A percentile compares a stretch with the other conserved stretches of the same genome.
Conservation (phyloP, 495 filamentous ascomycete genomes). For the Umbilicaria muhlenbergii region DNA sequence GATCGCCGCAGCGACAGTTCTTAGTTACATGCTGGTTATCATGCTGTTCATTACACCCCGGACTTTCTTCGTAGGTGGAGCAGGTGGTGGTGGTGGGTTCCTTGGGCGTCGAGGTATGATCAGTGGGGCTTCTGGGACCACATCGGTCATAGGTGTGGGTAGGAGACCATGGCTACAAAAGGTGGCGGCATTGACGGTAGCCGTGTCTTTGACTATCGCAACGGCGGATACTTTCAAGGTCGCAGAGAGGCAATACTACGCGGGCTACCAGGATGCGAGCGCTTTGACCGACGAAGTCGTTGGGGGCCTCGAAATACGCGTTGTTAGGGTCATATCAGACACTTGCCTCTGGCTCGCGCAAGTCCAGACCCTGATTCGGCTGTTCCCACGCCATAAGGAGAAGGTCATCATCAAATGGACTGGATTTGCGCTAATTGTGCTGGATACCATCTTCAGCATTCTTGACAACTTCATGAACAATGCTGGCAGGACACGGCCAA, state of each 20-base stretch:
- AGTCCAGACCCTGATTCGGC: slow-evolving; percentile 84
- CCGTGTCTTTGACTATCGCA: slow-evolving; percentile 83
- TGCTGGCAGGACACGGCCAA: slow-evolving; percentile 42
- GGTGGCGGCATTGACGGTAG: slow-evolving; percentile 77
- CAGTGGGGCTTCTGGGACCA: slow-evolving; percentile 51
- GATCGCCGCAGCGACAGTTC: slow-evolving; percentile 76
- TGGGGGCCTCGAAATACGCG: slow-evolving; percentile 65
- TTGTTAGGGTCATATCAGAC: slow-evolving; percentile 82
- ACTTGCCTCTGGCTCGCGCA: slow-evolving; percentile 96
- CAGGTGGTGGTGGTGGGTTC: slow-evolving; percentile 48
- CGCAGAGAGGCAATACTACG: slow-evolving; percentile 62
- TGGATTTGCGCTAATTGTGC: slow-evolving; percentile 77
- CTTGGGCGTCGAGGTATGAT: slow-evolving; percentile 77
- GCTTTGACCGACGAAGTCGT: slow-evolving; percentile 59
- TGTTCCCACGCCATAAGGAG: slow-evolving; percentile 93
- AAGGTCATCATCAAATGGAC: slow-evolving; percentile 99
- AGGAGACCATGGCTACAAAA: slow-evolving; percentile 94
- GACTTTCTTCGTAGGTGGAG: slow-evolving; percentile 73
- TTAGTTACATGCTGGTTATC: slow-evolving; percentile 86
- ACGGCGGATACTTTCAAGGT: slow-evolving; percentile 77
- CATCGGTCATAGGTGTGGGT: slow-evolving; percentile 70
- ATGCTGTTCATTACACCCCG: slow-evolving; percentile 86
- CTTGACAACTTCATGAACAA: slow-evolving; percentile 70
- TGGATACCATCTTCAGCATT: slow-evolving; percentile 78
- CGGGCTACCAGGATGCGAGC: slow-evolving; percentile 56